Evolutionary conservation across 805 yeast species (phyloP), one percentile per base, ranked within the genome.

Genomic region (Myxozyma lipomycoides): DNA sequence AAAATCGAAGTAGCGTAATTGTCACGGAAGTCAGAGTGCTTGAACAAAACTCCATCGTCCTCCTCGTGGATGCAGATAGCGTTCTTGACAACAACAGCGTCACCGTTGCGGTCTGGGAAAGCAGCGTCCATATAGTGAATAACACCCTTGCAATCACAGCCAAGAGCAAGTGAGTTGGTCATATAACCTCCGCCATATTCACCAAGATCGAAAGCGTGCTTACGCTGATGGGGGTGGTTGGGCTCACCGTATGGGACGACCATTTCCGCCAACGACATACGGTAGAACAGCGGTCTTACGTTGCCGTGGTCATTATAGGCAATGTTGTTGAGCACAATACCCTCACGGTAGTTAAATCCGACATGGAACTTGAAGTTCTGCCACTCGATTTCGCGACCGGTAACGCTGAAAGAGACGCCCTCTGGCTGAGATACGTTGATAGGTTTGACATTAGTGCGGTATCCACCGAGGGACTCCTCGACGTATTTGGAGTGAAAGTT

Each of bases 111-210:
- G 68, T 79, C 80, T 30, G 82, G 75, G 64, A 83, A 82, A 67
- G 79, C 82, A n/a, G 86, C 90, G 69, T 85, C 90, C 69, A 85
- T 66, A 71, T 85, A 85, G 67, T 86, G 90, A 62, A 85, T 85
- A 40, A 80, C 87, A 66, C 93, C 93, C 68, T 85, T 84, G 73
- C 93, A 85, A 68, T 85, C 93, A 67, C 93, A 85, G 38, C 91
- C 91, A 48, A 84, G 75, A 19, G 84, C 71, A 58, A 85, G 74
- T 30, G 90, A 86, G 70, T 85, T 85, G 47, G 93, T 82, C 82
- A 85, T 81, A 73, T 80, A 79, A 64, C 93, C 93, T 56, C 89
- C 91, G 71, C 93, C 93, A 66, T 84, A 84, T 68, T 85, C 93
- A 67, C 93, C 93, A 60, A 85, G 80, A 70, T 85, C 93, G 69